Percentiles rank a stretch among this genome's conserved stretches.
These are phyloP conservation scores for Gracilaria vermiculophylla DNA, from an alignment of 23 red algal genomes.

Conservation along the genomic window DNA sequence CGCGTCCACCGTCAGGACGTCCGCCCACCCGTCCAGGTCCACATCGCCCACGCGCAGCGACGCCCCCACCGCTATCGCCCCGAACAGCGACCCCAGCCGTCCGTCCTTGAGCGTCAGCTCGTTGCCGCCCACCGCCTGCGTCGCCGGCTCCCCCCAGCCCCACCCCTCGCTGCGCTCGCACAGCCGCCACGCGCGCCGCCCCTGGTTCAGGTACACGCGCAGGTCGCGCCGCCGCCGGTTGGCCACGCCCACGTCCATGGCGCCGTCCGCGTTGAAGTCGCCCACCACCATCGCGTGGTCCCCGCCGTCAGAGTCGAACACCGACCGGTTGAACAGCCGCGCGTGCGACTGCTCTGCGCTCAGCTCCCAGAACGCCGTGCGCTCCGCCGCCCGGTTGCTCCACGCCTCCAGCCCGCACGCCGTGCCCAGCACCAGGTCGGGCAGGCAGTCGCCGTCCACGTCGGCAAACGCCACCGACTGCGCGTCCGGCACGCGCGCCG, in stretches of 20 bases:
- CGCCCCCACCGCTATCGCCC: constrained; percentile 24
- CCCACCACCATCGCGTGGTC: constrained; percentile 51
- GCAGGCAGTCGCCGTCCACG: constrained; percentile 93
- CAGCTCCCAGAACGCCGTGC: constrained; percentile 54
- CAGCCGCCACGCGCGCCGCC: constrained; percentile 4
- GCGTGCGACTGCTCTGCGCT: constrained; percentile 21
- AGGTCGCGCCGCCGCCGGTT: constrained; percentile 54
- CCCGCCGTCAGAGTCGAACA: constrained; percentile 55
- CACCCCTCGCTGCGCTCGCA: constrained; percentile 34
- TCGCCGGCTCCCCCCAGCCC: constrained; percentile 47
- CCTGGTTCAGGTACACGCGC: constrained; percentile 64
- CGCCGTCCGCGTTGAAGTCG: constrained; percentile 83
- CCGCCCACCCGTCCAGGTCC: constrained; percentile 78
- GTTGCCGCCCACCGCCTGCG: constrained; percentile 13
- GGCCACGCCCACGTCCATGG: constrained; percentile 64
- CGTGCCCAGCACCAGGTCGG: constrained; percentile 84
- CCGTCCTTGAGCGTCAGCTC: not conserved
- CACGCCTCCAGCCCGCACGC: constrained; percentile 82
- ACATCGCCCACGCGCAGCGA: constrained; percentile 71
- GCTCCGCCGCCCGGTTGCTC: constrained; percentile 23
- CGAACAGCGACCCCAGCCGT: constrained; percentile 49
- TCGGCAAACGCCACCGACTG: constrained; percentile 79
- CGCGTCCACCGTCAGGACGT: constrained; percentile 54
- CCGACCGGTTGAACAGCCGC: constrained; percentile 29
- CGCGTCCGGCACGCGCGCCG: not conserved